Percentiles rank a stretch among this genome's conserved stretches.
These are phyloP conservation scores for Terfezia boudieri DNA, from an alignment of 495 filamentous ascomycete species.

Conservation along the genomic window DNA sequence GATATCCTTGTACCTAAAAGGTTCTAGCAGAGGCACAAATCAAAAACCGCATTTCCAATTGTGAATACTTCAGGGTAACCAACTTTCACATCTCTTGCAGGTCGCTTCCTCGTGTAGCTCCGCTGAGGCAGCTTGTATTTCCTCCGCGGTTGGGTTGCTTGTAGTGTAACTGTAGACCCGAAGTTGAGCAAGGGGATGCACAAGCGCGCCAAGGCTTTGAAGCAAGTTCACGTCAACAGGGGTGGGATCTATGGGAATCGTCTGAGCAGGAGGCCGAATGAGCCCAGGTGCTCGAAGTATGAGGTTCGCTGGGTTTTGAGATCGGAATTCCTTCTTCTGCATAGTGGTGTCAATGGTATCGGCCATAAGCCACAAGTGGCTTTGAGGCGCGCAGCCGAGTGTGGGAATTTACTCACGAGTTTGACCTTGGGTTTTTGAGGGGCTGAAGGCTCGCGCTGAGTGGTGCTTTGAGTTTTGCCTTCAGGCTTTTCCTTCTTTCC, in stretches of 20 bases:
- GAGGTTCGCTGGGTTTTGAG: no score
- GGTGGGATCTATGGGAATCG: neutral
- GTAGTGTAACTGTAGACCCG: neutral
- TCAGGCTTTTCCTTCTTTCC: no score
- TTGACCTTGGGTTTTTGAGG: no score
- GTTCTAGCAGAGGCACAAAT: neutral
- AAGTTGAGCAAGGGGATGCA: neutral
- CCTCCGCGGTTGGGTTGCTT: neutral
- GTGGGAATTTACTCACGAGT: no score
- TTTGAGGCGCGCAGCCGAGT: no score
- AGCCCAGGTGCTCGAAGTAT: no score
- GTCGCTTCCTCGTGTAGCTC: neutral
- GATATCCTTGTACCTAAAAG: neutral
- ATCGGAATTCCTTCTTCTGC: no score
- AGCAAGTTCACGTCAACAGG: neutral
- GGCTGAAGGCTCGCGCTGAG: no score
- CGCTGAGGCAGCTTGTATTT: neutral
- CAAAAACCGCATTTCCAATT: neutral
- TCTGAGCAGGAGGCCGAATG: neutral
- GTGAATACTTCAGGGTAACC: neutral
- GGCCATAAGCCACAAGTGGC: no score
- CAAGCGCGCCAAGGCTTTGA: neutral
- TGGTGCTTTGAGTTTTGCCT: no score
- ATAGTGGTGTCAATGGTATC: no score
- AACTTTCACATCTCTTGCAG: neutral